Evolutionary conservation across 2,329 filamentous ascomycete species (phyloP), one percentile per base, ranked within the genome.

Genomic region (Trichoderma koningii): DNA sequence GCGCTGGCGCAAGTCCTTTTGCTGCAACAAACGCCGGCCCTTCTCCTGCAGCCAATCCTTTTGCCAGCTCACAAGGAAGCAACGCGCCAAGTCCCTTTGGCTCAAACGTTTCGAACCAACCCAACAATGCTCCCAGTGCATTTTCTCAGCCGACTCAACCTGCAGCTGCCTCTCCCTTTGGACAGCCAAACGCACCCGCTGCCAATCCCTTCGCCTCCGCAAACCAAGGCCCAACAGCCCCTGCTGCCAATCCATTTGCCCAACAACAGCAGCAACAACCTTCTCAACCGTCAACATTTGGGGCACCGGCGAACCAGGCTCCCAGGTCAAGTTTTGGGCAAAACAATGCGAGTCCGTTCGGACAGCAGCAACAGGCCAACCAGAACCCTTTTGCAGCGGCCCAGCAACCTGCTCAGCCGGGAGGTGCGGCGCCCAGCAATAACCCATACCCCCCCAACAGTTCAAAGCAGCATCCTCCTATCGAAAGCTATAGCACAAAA

Each of bases 371-470:
- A 7, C 59, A 47, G 10, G 62, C 67, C 2, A 71, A 67, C 50
- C 65, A 70, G 3, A 76, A 63, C 26, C 68, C 73, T 3, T 74
- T 75, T 56, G 70, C 67, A 7, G 51, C 65, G 15, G 56, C 61
- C 26, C 70, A 68, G 53, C 60, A 67, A 28, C 52, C 66, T 14
- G 41, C 48, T 17, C 21, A 23, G 47, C 19, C 47, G 23, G 63
- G 55, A 17, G 28, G 41, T 30, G 42, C 26, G 6, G 59, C 34
- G 7, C 30, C 5, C 38, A 41, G 68, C 12, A 70, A 66, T 41
- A 76, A 72, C 57, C 82, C 82, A 1, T 84, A 83, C 67, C 75
- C 78, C 1, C 80, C 81, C 1, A 73, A 70, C 6, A 81, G 79
- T 70, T 73, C 74, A 12, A 81, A 75, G 65, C 74, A 80, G 63